Evolutionary conservation across 202 grass and related monocot genomes (phyloP).

Genomic region (Brachypodium distachyon): DNA sequence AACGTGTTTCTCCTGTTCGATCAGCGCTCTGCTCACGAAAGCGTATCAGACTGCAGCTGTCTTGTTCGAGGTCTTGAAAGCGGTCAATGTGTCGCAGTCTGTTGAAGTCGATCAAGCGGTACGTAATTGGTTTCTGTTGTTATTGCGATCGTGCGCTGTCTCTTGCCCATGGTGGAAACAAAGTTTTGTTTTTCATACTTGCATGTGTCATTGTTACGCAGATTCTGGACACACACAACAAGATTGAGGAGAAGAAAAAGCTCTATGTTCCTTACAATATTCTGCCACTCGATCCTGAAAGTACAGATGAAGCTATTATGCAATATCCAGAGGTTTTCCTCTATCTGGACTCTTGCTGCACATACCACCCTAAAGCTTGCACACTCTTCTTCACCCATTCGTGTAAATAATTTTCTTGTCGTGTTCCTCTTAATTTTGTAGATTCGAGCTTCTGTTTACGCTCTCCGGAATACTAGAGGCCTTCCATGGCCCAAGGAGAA

Average conservation of each 20-base stretch:
- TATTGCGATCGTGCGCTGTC: not conserved
- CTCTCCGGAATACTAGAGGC: conserved; percentile 73
- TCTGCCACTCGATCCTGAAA: conserved; percentile 89
- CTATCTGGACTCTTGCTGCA: not conserved
- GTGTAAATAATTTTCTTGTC: not conserved
- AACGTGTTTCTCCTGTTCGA: not conserved
- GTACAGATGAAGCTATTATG: conserved; percentile 76
- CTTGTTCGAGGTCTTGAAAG: conserved; percentile 92
- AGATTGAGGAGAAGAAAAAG: conserved; percentile 85
- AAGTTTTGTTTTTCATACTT: not conserved
- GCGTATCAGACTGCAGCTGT: conserved; percentile 93
- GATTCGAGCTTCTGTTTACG: conserved; percentile 85
- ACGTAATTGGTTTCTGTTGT: not conserved
- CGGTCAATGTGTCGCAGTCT: conserved; percentile 78
- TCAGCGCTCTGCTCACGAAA: conserved; percentile 87
- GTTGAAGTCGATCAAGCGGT: conserved; percentile 85
- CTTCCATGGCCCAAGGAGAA: conserved; percentile 86
- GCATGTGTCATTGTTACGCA: not conserved
- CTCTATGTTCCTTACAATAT: conserved; percentile 89
- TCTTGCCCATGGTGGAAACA: not conserved
- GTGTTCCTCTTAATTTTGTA: conserved; percentile 10
- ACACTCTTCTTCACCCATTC: too few relatives aligned
- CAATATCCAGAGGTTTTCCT: conserved; percentile 68
- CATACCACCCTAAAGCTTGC: not conserved
- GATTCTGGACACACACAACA: conserved; percentile 80